Evolutionary conservation across 805 yeast genomes (phyloP).

Genomic region (Pichia insulana): DNA sequence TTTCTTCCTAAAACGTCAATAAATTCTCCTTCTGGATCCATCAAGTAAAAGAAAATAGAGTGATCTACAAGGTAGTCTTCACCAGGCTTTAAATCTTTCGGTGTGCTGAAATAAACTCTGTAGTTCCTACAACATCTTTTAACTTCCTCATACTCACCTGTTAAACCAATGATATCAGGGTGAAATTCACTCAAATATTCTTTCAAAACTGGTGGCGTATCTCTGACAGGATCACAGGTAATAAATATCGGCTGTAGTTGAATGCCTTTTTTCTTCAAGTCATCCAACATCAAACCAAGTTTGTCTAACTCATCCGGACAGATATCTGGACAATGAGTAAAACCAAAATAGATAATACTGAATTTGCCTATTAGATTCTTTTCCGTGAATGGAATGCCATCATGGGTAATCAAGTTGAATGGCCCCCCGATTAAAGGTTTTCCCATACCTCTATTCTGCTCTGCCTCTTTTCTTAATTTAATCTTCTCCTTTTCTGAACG

Average conservation of each 20-base stretch:
- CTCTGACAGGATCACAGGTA: constrained; percentile 96
- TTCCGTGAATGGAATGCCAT: constrained; percentile 70
- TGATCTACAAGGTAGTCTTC: constrained; percentile 96
- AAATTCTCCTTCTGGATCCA: constrained; percentile 98
- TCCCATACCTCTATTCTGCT: constrained; percentile 80
- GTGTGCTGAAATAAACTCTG: constrained; percentile 96
- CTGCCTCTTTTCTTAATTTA: constrained; percentile 68
- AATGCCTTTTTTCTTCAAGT: constrained; percentile 49
- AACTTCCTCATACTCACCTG: constrained; percentile 82
- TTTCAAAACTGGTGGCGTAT: constrained; percentile 75
- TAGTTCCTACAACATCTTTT: constrained; percentile 80
- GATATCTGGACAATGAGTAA: constrained; percentile 96
- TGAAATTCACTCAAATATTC: constrained; percentile 86
- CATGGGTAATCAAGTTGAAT: constrained; percentile 60
- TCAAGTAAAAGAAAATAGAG: constrained; percentile 90
- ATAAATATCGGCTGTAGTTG: constrained; percentile 80
- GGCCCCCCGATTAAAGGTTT: constrained; percentile 92
- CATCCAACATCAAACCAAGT: constrained; percentile 62
- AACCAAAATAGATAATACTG: constrained; percentile 87
- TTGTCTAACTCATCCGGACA: constrained; percentile 98
- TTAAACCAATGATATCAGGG: constrained; percentile 78
- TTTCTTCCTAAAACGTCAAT: constrained; percentile 93
- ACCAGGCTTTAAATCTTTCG: constrained; percentile 87
- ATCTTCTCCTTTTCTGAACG: constrained; percentile 68
- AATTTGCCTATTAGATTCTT: constrained; percentile 70